phyloP scores from a whole-genome alignment of 306 rosid species.

The Pterocarpus santalinus region DNA sequence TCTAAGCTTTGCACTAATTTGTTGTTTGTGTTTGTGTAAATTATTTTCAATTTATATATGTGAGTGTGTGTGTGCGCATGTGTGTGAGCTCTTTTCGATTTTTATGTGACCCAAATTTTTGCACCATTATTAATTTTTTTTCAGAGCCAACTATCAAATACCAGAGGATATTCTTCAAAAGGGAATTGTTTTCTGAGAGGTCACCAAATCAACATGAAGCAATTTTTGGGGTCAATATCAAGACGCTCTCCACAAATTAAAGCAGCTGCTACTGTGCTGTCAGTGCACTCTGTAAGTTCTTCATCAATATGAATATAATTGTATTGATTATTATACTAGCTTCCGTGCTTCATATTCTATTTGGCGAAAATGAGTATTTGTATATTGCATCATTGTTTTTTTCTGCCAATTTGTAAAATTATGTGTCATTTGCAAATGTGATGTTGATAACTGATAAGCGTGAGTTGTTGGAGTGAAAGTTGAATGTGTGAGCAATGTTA shows the following conservation, averaged over 20 bases:
- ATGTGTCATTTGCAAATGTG: too few species aligned
- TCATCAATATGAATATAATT: constrained; percentile 26
- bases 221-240: constrained; percentile 49
- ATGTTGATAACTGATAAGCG: too few species aligned
- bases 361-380: too few species aligned
- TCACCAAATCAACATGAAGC: constrained; percentile 57
- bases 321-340: neutral
- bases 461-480: too few species aligned
- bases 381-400: too few species aligned
- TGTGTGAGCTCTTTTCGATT: neutral
- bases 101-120: constrained; percentile 17
- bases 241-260: constrained; percentile 56
- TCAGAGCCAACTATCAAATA: constrained; percentile 56
- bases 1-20: too few species aligned
- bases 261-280: constrained; percentile 54
- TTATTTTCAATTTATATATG: too few species aligned
- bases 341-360: too few species aligned
- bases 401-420: too few species aligned
- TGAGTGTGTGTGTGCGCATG: too few species aligned
- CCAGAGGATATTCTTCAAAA: constrained; percentile 67
- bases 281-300: constrained; percentile 25
- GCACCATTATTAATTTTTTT: neutral
- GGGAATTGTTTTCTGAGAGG: constrained; percentile 67
- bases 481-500: too few species aligned
- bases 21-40: too few species aligned